Conservation (phyloP, 305 asterid species). For the Fraxinus platypoda region DNA sequence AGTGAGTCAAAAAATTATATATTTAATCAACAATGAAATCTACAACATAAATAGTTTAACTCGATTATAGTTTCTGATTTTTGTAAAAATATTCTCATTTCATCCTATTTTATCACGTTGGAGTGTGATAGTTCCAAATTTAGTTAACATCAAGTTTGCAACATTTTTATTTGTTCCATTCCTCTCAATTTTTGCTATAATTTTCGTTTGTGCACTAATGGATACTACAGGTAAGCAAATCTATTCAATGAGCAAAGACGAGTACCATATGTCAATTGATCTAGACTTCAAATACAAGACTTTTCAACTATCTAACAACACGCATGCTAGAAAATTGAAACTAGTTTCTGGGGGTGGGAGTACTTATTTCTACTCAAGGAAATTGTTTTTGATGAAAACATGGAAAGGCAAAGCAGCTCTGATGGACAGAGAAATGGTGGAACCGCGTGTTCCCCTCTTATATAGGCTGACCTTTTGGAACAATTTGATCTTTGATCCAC, state of each 20-base stretch:
- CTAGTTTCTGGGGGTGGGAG: background rate
- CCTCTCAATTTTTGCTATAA: background rate
- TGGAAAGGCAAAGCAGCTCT: conserved; percentile 8
- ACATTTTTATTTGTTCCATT: background rate
- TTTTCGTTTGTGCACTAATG: background rate
- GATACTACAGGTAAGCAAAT: background rate
- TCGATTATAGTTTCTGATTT: background rate
- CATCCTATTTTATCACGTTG: background rate
- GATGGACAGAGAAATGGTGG: conserved; percentile 8
- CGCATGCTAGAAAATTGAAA: background rate
- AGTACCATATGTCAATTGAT: background rate
- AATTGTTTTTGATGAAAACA: background rate
- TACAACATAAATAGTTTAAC: background rate
- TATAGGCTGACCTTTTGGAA: conserved; percentile 80
- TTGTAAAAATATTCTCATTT: background rate
- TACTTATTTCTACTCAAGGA: background rate
- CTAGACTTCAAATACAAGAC: conserved; percentile 15
- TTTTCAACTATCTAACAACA: background rate
- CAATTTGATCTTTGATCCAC: conserved; percentile 90
- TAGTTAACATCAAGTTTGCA: background rate
- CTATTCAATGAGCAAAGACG: background rate
- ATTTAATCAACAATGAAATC: background rate
- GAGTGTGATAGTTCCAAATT: background rate
- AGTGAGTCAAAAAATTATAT: background rate
- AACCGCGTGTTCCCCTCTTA: conserved; percentile 26